Percentiles rank a stretch among this genome's conserved stretches.
phyloP scores from a whole-genome alignment of 257 asterid genomes.

The Leonotis leonurus region DNA sequence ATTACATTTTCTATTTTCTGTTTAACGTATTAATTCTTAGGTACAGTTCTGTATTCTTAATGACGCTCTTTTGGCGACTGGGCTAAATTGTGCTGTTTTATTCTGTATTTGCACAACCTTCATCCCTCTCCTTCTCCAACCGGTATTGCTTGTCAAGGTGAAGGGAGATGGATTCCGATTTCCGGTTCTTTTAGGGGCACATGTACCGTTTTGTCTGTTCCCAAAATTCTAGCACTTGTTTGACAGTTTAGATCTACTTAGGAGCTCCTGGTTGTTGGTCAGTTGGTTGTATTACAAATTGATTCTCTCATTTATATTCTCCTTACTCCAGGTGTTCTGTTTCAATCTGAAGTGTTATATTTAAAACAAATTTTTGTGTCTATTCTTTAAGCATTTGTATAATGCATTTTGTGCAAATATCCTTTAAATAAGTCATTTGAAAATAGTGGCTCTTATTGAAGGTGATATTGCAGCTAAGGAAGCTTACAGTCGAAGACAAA shows the following conservation, averaged over 20 bases:
- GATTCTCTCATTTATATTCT: background rate
- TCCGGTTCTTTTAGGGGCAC: background rate
- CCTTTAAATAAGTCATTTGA: background rate
- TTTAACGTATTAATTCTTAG: slow-evolving; percentile 5
- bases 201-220: background rate
- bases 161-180: background rate
- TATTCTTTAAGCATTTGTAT: background rate
- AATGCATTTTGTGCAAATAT: background rate
- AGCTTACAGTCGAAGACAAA: slow-evolving; percentile 9
- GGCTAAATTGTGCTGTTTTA: background rate
- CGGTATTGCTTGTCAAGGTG: background rate
- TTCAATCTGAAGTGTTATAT: background rate
- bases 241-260: background rate
- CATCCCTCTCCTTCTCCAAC: background rate
- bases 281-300: background rate
- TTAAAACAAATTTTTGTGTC: background rate
- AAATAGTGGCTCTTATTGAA: slow-evolving; percentile 15
- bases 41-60: background rate
- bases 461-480: slow-evolving; percentile 28
- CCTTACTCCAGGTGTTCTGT: background rate
- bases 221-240: background rate
- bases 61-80: background rate
- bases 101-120: background rate
- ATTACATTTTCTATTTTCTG: background rate
- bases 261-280: background rate